A percentile compares a stretch with the other conserved stretches of the same genome.
Conservation (phyloP, 179 eudicot species). For the Drosera spatulata region DNA sequence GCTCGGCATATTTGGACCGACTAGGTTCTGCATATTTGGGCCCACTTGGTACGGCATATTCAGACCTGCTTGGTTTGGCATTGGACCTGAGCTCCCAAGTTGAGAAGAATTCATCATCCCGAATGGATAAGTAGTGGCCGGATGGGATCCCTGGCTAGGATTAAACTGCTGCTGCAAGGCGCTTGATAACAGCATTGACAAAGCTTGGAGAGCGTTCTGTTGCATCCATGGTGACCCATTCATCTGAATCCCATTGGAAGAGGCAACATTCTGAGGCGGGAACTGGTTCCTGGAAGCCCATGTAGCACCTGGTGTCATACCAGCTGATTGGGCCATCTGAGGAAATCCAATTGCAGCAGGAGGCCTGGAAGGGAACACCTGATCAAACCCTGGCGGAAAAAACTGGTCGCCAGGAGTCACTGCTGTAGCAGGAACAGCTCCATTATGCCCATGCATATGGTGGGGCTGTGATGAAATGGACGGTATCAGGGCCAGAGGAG, state of each 20-base stretch:
- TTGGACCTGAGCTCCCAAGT: slow-evolving; percentile 6
- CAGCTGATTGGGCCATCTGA: slow-evolving; percentile 18
- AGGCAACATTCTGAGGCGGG: slow-evolving; percentile 28
- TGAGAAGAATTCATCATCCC: slow-evolving; percentile 28
- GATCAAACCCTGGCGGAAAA: slow-evolving; percentile 12
- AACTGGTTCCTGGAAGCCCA: slow-evolving; percentile 34
- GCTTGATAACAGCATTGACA: slow-evolving; percentile 21
- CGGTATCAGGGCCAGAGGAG: neutral
- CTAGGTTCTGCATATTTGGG: too few species aligned
- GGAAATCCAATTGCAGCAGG: slow-evolving; percentile 13
- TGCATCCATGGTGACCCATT: slow-evolving; percentile 41
- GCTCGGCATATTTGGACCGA: too few species aligned
- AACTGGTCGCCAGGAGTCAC: slow-evolving; percentile 8
- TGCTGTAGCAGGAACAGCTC: slow-evolving; percentile 3
- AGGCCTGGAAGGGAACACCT: slow-evolving; percentile 14
- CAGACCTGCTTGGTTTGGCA: too few species aligned
- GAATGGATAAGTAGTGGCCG: slow-evolving; percentile 15
- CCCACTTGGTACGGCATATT: too few species aligned
- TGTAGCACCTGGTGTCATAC: slow-evolving; percentile 17
- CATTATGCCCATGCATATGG: slow-evolving; percentile 9
- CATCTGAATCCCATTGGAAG: slow-evolving; percentile 21
- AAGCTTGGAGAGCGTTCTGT: slow-evolving; percentile 25
- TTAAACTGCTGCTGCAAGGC: slow-evolving; percentile 2
- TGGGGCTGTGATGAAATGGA: slow-evolving; percentile 7
- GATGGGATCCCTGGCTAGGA: slow-evolving; percentile 29